Base-by-base conservation (phyloP, 495 filamentous ascomycete species). In the Xylaria palmicola region DNA sequence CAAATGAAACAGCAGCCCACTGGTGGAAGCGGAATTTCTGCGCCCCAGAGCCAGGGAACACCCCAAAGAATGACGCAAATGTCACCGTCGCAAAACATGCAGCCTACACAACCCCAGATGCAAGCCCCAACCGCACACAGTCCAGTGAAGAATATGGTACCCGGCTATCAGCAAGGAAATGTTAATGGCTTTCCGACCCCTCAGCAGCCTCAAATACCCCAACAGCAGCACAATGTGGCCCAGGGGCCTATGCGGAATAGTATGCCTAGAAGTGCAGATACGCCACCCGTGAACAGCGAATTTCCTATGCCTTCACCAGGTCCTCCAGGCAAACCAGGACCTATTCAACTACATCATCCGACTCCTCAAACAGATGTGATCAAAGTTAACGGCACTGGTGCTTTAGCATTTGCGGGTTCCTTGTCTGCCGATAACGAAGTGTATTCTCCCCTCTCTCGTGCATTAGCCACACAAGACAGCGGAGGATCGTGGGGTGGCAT, bases 381-480 rank as follows among this genome's bases (percentile, higher is more conserved):
- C 12, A 74, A 70, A 32, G 52, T 58, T 0, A 72, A 73, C 45
- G 67, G 65, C 39, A 34, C 56, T 6, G 65, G 54, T 15, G 60
- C 65, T 22, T 19, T 74, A 53, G 67, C 69, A 30, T 74, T 75
- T 8, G 67, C 75, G 0, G 69, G 66, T 0, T 72, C 75, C 1
- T 74, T 74, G 41, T 63, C 65, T 0, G 64, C 67, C 3, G 65
- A 80, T 34, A 70, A 77, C 0, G 76, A 79, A 10, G 75, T 83
- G 57, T 84, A 86, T 65, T 81, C 86, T 59, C 86, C 89, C 2
- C 86, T 83, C 72, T 84, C 88, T 3, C 83, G 81, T 65, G 78
- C 75, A 65, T 62, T 86, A 17, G 50, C 34, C 26, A 10, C 43
- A 3, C 74, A 83, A 59, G 77, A 83, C 0, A 20, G n/a, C 13